Conservation (phyloP, 192 early-diverging fungal species). For the Coemansia sp. region DNA sequence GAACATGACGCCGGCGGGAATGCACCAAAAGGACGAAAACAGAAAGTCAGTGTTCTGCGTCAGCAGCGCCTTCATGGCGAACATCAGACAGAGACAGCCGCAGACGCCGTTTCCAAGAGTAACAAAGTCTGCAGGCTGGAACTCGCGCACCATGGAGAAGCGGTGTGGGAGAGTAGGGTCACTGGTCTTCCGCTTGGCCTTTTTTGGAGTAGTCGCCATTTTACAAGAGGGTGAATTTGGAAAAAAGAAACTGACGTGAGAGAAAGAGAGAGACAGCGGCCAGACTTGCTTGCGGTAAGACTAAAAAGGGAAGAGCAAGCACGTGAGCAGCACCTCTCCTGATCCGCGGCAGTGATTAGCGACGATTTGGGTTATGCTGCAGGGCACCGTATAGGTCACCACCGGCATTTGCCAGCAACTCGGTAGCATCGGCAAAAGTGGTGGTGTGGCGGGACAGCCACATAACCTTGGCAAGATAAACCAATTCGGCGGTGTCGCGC, state of each 20-base stretch:
- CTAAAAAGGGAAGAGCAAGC: no score
- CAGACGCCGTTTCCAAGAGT: slow-evolving; percentile 85
- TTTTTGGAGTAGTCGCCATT: slow-evolving; percentile 12
- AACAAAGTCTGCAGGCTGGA: slow-evolving; percentile 82
- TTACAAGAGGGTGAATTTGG: neutral
- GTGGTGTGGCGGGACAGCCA: slow-evolving; percentile 38
- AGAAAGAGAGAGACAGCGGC: neutral
- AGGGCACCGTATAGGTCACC: slow-evolving; percentile 31
- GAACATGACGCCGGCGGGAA: slow-evolving; percentile 68
- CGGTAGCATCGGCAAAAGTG: slow-evolving; percentile 16
- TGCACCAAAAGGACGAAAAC: slow-evolving; percentile 62
- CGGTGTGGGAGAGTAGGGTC: slow-evolving; percentile 39
- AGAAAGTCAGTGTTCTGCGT: slow-evolving; percentile 63
- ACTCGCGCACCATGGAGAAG: slow-evolving; percentile 60
- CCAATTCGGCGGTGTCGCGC: slow-evolving; percentile 41
- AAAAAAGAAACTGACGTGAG: neutral
- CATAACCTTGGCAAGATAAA: slow-evolving; percentile 27
- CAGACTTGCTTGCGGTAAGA: no score
- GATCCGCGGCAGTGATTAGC: neutral
- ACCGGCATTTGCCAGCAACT: slow-evolving; percentile 19
- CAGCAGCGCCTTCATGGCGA: slow-evolving; percentile 69
- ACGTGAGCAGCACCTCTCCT: no score
- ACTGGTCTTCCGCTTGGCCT: slow-evolving; percentile 39
- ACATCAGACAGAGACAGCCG: slow-evolving; percentile 69
- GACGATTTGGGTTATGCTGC: neutral